A percentile compares a stretch with the other conserved stretches of the same genome.
phyloP scores from a whole-genome alignment of 2,329 filamentous ascomycete genomes.

The Paraphoma sp. region DNA sequence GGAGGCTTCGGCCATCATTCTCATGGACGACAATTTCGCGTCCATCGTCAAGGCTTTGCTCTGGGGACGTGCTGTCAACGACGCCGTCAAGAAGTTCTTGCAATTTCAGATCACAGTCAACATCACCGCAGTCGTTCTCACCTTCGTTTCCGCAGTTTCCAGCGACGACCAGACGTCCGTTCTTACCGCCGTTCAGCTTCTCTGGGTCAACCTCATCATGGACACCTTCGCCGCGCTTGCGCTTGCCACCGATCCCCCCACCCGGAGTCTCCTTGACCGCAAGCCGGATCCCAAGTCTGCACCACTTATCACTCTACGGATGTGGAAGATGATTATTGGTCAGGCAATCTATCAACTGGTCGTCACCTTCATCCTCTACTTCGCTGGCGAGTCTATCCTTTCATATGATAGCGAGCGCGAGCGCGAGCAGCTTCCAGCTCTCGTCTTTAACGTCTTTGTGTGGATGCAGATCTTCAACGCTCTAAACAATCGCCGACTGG shows the following conservation, averaged over 20 bases:
- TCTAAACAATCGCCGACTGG: constrained; percentile 93
- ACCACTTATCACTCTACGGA: constrained; percentile 81
- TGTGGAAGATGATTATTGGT: constrained; percentile 99
- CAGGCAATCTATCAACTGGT: constrained; percentile 88
- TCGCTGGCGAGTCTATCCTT: constrained; percentile 70
- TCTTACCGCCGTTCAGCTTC: constrained; percentile 85
- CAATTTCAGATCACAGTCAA: constrained; percentile 83
- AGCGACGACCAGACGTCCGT: constrained; percentile 74
- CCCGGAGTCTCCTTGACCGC: constrained; percentile 78
- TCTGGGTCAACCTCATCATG: constrained; percentile 98
- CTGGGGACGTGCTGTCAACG: constrained; percentile 67
- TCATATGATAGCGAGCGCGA: constrained; percentile 58
- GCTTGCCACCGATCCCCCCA: constrained; percentile 88
- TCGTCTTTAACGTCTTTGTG: constrained; percentile 97
- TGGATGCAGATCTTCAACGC: constrained; percentile 99
- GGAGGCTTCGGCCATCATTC: constrained; percentile 82
- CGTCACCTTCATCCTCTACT: constrained; percentile 82
- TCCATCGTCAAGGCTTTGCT: constrained; percentile 85
- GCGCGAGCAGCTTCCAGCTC: constrained; percentile 67
- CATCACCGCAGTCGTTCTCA: constrained; percentile 85
- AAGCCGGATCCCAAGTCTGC: constrained; percentile 79
- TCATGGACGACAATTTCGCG: constrained; percentile 88
- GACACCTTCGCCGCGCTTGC: constrained; percentile 91
- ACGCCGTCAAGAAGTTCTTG: constrained; percentile 52
- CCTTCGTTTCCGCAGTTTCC: constrained; percentile 85